Percentiles rank a stretch among this genome's conserved stretches.
phyloP scores from a whole-genome alignment of 768 basidiomycete genomes.

The Sporobolomyces pararoseus region DNA sequence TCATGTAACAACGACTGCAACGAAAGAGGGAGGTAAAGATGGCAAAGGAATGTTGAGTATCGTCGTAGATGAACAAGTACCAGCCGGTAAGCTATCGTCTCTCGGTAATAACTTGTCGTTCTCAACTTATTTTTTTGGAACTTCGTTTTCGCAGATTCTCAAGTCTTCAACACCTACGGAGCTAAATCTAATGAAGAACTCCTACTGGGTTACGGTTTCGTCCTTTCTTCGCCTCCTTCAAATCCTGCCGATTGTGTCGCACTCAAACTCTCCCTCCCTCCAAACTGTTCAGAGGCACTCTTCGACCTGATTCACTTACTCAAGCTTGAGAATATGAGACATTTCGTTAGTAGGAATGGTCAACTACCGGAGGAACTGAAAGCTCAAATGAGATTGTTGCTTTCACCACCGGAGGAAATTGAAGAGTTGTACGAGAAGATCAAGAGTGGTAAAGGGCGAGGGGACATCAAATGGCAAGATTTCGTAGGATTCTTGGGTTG shows the following conservation, averaged over 20 bases:
- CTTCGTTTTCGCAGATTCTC: no score
- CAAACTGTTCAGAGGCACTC: slow-evolving; percentile 20
- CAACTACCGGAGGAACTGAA: slow-evolving; percentile 46
- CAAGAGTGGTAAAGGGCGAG: slow-evolving; percentile 37
- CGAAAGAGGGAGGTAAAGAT: background rate
- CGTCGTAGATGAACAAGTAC: slow-evolving; percentile 26
- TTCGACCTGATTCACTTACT: slow-evolving; percentile 8
- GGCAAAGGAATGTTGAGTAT: slow-evolving; percentile 33
- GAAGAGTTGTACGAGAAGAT: background rate
- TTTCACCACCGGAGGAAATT: slow-evolving; percentile 44
- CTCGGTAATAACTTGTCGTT: no score
- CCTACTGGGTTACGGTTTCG: slow-evolving; percentile 87
- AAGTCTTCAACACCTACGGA: slow-evolving; percentile 58
- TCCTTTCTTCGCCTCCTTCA: slow-evolving; percentile 53
- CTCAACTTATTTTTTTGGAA: no score
- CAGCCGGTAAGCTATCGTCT: slow-evolving; percentile 1
- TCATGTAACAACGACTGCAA: slow-evolving; percentile 4
- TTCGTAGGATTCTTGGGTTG: slow-evolving; percentile 48
- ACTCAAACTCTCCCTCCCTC: slow-evolving; percentile 36
- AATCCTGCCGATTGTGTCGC: slow-evolving; percentile 83
- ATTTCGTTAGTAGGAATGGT: slow-evolving; percentile 45
- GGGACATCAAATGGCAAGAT: slow-evolving; percentile 44
- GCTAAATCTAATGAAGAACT: slow-evolving; percentile 85
- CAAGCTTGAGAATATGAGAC: slow-evolving; percentile 63
- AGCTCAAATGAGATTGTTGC: slow-evolving; percentile 48